These are phyloP conservation scores for Trichoderma orchidacearum DNA, from an alignment of 495 filamentous ascomycete genomes.

Conservation along the genomic window DNA sequence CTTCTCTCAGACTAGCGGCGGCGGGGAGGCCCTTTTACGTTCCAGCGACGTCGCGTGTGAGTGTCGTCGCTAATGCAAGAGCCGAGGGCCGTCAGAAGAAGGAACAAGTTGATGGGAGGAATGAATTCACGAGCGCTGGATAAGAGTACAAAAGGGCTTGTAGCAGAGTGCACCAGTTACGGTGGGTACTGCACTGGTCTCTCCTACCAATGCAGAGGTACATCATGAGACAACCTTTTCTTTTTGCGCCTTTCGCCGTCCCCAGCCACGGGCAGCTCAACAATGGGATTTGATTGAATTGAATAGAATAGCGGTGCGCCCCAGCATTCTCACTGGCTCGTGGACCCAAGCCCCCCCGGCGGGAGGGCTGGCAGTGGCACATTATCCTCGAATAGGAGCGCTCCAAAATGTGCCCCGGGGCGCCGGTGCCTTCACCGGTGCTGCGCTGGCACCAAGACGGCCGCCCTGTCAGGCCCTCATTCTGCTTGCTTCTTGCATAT, in stretches of 20 bases:
- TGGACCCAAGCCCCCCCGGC: not conserved
- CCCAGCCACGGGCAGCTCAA: too few relatives aligned
- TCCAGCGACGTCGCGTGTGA: not conserved
- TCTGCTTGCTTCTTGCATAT: not conserved
- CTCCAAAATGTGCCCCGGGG: not conserved
- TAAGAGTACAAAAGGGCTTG: not conserved
- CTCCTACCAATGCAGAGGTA: too few relatives aligned
- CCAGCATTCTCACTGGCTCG: not conserved
- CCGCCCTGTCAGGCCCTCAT: not conserved
- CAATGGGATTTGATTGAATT: too few relatives aligned
- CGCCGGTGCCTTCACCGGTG: not conserved
- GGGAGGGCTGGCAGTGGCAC: not conserved
- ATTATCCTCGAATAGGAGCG: not conserved
- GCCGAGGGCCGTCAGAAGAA: not conserved
- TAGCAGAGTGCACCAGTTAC: too few relatives aligned
- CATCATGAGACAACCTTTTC: too few relatives aligned
- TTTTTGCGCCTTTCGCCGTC: too few relatives aligned
- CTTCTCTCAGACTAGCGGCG: not conserved
- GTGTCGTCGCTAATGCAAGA: not conserved
- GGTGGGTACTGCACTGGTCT: too few relatives aligned
- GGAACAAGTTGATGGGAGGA: not conserved
- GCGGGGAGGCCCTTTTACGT: not conserved
- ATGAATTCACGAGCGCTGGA: too few relatives aligned
- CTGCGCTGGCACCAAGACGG: not conserved
- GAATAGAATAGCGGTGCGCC: too few relatives aligned